Evolutionary conservation across 768 basidiomycete species (phyloP), one percentile per base, ranked within the genome.

Genomic region (Cubamyces lactineus): DNA sequence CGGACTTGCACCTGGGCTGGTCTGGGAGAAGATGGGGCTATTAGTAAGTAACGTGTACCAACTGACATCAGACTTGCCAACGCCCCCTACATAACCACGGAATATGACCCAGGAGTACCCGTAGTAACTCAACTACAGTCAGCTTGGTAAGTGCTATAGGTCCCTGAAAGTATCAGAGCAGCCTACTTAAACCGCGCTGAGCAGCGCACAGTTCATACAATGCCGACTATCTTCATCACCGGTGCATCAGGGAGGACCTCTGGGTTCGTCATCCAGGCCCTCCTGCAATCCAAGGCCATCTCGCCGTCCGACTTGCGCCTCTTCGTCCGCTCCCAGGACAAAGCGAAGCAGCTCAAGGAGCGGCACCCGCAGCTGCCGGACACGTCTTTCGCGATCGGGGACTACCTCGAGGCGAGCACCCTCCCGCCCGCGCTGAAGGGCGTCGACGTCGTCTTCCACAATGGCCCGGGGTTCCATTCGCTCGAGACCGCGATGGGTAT

Each of bases 401-500:
- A 73, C 63, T 67, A 53, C 56, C 63, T 72, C 47, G 69, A 73
- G 28, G 60, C 52, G 17, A 59, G 52, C 61, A 67, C 67, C 8
- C 65, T 74, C 17, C 40, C 60, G 15, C 50, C 67, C 26, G 71
- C 72, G 3, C 39, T 72, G 23, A 24, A 60, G 26, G 68, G 66
- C 52, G 67, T 71, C 24, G 67, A 70, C 40, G 48, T 71, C 40
- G 71, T 71, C n/a, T 70, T 72, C 53, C 67, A 74, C 65, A 72
- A 73, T 54, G 71, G 62, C 1, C 73, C 71, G 1, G 65, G 59
- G 40, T 65, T 74, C 50, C 61, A 68, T 41, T 47, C 71, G 38
- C 64, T 70, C 47, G 76, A 76, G 66, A 68, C 54, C 5, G 70
- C 71, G 34, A 73, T 74, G 67, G 74, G 74, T 16, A 71, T 71